Percentiles rank a stretch among this genome's conserved stretches.
Evolutionary conservation across 306 rosid genomes (phyloP).

Genomic region (Prinsepia uniflora): DNA sequence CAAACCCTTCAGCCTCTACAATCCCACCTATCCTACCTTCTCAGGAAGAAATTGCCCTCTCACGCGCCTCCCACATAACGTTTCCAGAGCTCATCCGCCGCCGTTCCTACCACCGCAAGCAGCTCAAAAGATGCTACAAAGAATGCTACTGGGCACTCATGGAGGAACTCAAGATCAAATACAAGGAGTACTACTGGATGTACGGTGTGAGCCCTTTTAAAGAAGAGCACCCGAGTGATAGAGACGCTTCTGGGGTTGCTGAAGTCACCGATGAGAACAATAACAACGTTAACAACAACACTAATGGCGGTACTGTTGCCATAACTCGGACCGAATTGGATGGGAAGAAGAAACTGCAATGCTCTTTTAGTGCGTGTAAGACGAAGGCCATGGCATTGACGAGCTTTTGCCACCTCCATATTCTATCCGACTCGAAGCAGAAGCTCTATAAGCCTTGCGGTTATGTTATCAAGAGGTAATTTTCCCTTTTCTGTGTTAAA

Average conservation of each 20-base stretch:
- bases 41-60: background rate
- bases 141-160: constrained; percentile 60
- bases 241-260: constrained; percentile 3
- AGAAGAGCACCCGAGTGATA: constrained; percentile 32
- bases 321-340: background rate
- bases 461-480: constrained; percentile 52
- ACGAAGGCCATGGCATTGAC: constrained; percentile 64
- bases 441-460: constrained; percentile 58
- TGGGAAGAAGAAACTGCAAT: constrained; percentile 7
- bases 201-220: constrained; percentile 70
- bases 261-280: constrained; percentile 8
- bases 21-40: background rate
- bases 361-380: constrained; percentile 50
- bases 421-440: constrained; percentile 64
- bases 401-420: constrained; percentile 56
- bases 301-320: background rate
- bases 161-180: constrained; percentile 49
- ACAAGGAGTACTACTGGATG: constrained; percentile 61
- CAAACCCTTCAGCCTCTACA: background rate
- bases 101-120: constrained; percentile 31
- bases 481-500: background rate
- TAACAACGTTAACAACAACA: constrained; percentile 2
- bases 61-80: background rate
- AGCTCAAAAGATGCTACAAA: constrained; percentile 28
- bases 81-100: constrained; percentile 29